Base-by-base conservation (phyloP, 2,329 filamentous ascomycete species). In the Venturia asperata region DNA sequence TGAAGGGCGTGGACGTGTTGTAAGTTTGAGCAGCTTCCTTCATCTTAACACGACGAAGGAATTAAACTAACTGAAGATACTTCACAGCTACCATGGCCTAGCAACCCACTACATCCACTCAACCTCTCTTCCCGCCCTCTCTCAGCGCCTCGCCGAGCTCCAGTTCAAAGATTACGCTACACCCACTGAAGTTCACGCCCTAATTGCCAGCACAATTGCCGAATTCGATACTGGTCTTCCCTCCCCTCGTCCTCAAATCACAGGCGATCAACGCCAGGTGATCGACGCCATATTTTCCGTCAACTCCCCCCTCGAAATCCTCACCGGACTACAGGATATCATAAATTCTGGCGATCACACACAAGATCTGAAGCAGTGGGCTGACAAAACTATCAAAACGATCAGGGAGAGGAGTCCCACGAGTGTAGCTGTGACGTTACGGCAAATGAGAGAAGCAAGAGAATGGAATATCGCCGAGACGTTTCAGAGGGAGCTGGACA, bases 21-120 rank as follows among this genome's bases (percentile, higher is more conserved):
- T 73, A 68, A 63, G 68, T 49, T 4, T 24, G 4, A 19, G 19
- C n/a, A 52, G 15, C 17, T 13, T 27, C 24, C 15, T 37, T 30
- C 39, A 10, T 13, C 56, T 30, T 24, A 15, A 52, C 17, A 39
- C 37, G 1, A 34, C 30, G 15, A 21, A 41, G 47, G 21, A 15
- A 13, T 47, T 10, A 52, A 27, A 21, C 21, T 27, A 27, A 52
- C 13, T 27, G 21, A 27, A 21, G 9, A 30, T 27, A 34, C 64
- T 58, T 55, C 63, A 52, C 30, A 71, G 70, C 72, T 97, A 95
- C 78, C 84, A 91, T 58, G 94, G 94, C 66, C 82, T 99, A 71
- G 94, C 94, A 67, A 97, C 94, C 17, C 94, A 99, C 79, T 99
- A 96, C 79, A 80, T 99, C 69, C 90, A 99, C 82, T 96, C 93